phyloP scores from a whole-genome alignment of 1,284 basidiomycete genomes.

The Xanthoconium separans region DNA sequence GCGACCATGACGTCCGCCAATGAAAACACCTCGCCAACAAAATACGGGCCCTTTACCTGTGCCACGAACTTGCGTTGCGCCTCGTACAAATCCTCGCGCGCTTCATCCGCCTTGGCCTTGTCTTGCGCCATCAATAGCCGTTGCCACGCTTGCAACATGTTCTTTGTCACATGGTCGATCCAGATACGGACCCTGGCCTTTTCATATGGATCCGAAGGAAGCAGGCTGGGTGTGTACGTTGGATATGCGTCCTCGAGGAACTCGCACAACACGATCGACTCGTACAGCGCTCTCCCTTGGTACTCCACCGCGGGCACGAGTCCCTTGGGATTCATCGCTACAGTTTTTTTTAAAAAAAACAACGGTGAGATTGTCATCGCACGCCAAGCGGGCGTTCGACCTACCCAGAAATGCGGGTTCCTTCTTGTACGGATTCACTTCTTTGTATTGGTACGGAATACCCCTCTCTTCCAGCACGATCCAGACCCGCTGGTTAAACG shows the following conservation, averaged over 20 bases:
- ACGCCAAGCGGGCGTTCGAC: constrained; percentile 12
- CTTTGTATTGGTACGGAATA: constrained; percentile 30
- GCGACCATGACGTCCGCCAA: constrained; percentile 59
- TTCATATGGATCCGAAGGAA: constrained; percentile 49
- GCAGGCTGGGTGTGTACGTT: constrained; percentile 41
- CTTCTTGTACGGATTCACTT: constrained; percentile 73
- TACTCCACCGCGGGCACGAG: constrained; percentile 65
- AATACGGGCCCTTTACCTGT: constrained; percentile 58
- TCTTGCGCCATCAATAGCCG: constrained; percentile 56
- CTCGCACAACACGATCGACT: constrained; percentile 58
- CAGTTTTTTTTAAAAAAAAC: too few relatives aligned
- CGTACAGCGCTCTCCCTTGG: constrained; percentile 56
- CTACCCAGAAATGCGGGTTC: constrained; percentile 58
- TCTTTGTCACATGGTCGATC: constrained; percentile 54
- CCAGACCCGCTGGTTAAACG: constrained; percentile 44
- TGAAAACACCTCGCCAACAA: constrained; percentile 54
- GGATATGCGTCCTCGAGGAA: constrained; percentile 63
- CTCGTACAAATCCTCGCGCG: constrained; percentile 44
- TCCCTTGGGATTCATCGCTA: constrained; percentile 66
- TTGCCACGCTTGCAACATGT: constrained; percentile 51
- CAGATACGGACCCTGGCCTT: constrained; percentile 51
- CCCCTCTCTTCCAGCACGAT: constrained; percentile 59
- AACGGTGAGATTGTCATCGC: not conserved
- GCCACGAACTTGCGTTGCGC: constrained; percentile 46
- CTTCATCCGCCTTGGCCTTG: constrained; percentile 40